Base-by-base conservation (phyloP, 1,139 yeast genomes). In the Diutina ranongensis region DNA sequence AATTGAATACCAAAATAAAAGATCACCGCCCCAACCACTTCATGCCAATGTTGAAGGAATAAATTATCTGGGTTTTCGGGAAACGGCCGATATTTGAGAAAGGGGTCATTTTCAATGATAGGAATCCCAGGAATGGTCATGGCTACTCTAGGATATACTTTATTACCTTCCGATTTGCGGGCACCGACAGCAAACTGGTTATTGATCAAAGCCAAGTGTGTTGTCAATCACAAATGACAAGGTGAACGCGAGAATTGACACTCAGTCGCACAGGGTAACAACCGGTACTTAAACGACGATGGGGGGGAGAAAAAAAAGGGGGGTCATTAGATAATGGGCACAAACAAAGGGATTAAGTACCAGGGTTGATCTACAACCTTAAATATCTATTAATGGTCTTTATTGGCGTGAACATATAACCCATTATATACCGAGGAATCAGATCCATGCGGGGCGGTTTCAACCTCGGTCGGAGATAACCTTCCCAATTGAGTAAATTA, bases 1-100 rank as follows among this genome's bases (percentile, higher is more conserved):
- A 49, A 40, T 55, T 73, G 75, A 36, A 74, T 50, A 1, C 48
- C 45, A 45, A 58, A 55, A 54, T 75, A 76, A 49, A 73, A 64
- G 12, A 66, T 46, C 27, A 70, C 59, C 25, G 76, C 59, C 9
- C 53, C 60, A 1, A 61, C 60, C 13, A 73, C 60, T 57, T 76
- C 82, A 54, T 76, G 82, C 79, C 80, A 74, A 55, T 76, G 82
- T n/a, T 61, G 65, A 3, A 65, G 57, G 36, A 55, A 49, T 45
- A 58, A 62, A 18, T 51, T 50, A 10, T 61, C 49, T 3, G 71
- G 60, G 1, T 59, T 53, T 12, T 53, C 64, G 0, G 78, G 76
- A 51, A 70, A 74, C 19, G 81, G 80, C 35, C 78, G 58, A 47
- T 60, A 65, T 50, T 62, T 53, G 45, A 68, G 59, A 46, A 76